Percentiles rank a stretch among this genome's conserved stretches.
Evolutionary conservation across 1,139 yeast genomes (phyloP).

Genomic region (Saccharomycopsis hybrid): DNA sequence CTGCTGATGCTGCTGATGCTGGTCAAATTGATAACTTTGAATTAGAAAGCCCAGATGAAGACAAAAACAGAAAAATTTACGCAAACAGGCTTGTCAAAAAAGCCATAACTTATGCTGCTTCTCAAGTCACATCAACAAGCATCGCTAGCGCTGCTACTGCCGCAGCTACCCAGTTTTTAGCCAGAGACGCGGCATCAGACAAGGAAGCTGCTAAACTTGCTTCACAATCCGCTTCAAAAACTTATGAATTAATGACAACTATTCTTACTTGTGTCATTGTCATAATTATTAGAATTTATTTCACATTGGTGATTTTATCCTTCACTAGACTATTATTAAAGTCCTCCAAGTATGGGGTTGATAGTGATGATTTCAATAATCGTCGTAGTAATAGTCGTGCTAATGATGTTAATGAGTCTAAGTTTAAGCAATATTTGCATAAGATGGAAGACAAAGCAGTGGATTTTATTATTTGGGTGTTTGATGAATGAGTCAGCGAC

Average conservation of each 20-base stretch:
- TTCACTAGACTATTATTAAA: conserved; percentile 42
- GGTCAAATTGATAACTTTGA: not conserved
- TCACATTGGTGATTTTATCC: conserved; percentile 55
- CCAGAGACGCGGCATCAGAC: not conserved
- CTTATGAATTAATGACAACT: conserved; percentile 67
- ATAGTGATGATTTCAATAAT: conserved; percentile 21
- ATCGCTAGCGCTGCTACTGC: not conserved
- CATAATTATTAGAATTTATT: conserved; percentile 54
- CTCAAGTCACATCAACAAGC: not conserved
- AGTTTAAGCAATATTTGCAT: conserved; percentile 28
- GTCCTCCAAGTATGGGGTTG: conserved; percentile 30
- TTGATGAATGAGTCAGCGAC: conserved; percentile 10
- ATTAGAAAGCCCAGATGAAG: conserved; percentile 2
- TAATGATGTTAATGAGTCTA: conserved; percentile 28
- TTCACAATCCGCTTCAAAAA: conserved; percentile 59
- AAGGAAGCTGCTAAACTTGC: not conserved
- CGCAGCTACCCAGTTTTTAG: too few species aligned
- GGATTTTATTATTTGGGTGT: conserved; percentile 13
- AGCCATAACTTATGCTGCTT: not conserved
- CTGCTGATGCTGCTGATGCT: conserved; percentile 15
- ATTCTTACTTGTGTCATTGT: conserved; percentile 49
- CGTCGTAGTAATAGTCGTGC: conserved; percentile 9
- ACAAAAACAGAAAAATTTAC: not conserved
- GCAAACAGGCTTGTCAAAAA: not conserved
- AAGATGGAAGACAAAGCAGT: conserved; percentile 26